phyloP scores from a whole-genome alignment of 306 rosid species.

The Cajanus cajan region DNA sequence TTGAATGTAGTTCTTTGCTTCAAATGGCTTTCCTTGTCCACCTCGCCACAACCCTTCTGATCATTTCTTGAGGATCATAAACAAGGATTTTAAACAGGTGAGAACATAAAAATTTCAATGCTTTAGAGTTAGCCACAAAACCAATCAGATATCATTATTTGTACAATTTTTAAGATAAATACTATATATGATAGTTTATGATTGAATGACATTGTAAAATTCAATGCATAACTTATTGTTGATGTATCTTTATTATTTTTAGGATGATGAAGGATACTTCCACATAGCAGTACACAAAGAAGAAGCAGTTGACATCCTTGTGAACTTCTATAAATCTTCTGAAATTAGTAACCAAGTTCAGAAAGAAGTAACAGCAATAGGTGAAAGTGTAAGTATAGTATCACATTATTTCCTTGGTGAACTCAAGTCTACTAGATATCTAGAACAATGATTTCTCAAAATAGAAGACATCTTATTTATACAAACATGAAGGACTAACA shows the following conservation, averaged over 20 bases:
- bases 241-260: not conserved
- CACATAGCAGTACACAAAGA: constrained; percentile 12
- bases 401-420: not conserved
- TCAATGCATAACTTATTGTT: not conserved
- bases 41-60: constrained; percentile 53
- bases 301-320: constrained; percentile 36
- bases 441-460: not conserved
- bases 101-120: not conserved
- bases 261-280: constrained; percentile 39
- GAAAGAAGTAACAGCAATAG: constrained; percentile 29
- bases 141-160: no score
- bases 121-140: not conserved
- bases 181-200: no score
- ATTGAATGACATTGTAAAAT: no score
- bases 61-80: constrained; percentile 55
- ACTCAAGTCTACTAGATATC: not conserved
- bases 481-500: not conserved
- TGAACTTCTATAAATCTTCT: constrained; percentile 30
- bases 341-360: constrained; percentile 29
- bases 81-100: constrained; percentile 58
- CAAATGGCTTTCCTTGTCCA: constrained; percentile 58
- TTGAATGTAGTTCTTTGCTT: constrained; percentile 45
- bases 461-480: no score
- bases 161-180: no score
- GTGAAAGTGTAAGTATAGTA: constrained; percentile 29